Evolutionary conservation across 2,329 filamentous ascomycete species (phyloP), one percentile per base, ranked within the genome.

Genomic region (Dryadomyces quercus-mongolicae): DNA sequence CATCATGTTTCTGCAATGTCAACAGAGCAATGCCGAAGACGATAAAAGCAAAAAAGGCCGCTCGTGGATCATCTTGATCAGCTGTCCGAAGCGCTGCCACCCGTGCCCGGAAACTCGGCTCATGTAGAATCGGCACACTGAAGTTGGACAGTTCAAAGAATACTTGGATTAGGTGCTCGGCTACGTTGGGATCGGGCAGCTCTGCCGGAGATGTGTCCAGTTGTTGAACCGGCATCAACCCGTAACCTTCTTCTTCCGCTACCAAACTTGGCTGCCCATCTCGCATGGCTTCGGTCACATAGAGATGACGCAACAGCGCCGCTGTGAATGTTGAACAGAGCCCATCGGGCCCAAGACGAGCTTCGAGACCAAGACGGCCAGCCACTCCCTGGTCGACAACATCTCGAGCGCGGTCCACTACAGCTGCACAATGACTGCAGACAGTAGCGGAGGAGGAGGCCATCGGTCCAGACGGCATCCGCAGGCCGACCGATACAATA

Each of bases 81-180:
- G n/a, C n/a, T n/a, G n/a, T n/a, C n/a, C n/a, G n/a, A n/a, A 21
- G 21, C 48, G 47, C 31, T 9, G 44, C 7, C n/a, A 51, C 15
- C 13, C 18, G 9, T 3, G 5, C n/a, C 7, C 49, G 36, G 16
- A 51, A 42, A 5, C 4, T 25, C 9, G 34, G 49, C 49, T 51
- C 49, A 20, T 51, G 36, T 36, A 51, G 36, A 6, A 51, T 21
- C 25, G 49, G 49, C 18, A 15, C 12, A 34, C 48, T 50, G 18
- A 50, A 75, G 34, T 50, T 50, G 48, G 48, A 7, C 31, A 38
- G 34, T 34, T 52, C 44, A 16, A 46, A 46, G 16, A 46, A 46
- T 4, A 22, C 44, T 3, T 7, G 7, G 44, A 46, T 22, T 3
- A 21, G 20, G 44, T 22, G 20, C 20, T 46, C 44, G n/a, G 44